A percentile compares a stretch with the other conserved stretches of the same genome.
Evolutionary conservation across 179 eudicot genomes (phyloP).

Genomic region (Heliamphora pulchella): DNA sequence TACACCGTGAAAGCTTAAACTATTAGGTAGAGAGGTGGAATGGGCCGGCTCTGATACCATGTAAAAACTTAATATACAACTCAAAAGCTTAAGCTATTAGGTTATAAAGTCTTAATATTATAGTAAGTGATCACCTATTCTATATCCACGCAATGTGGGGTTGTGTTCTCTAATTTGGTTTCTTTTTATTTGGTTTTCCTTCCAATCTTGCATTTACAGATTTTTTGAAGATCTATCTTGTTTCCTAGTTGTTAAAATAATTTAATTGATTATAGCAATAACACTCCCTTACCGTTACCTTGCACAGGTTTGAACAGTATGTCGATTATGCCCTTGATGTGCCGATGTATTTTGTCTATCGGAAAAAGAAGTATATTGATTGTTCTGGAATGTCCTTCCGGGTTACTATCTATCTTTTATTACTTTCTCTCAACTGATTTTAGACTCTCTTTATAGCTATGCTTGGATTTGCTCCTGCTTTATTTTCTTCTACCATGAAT

Average conservation of each 20-base stretch:
- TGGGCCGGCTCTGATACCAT: too few relatives aligned
- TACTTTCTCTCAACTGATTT: not conserved
- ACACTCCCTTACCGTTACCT: constrained; percentile 15
- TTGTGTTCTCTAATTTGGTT: not conserved
- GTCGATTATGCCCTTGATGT: constrained; percentile 98
- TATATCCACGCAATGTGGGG: too few relatives aligned
- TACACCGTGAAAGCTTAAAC: too few relatives aligned
- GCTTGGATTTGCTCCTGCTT: not conserved
- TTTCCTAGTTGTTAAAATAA: not conserved
- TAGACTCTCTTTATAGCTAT: not conserved
- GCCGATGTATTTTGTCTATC: constrained; percentile 92
- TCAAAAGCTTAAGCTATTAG: too few relatives aligned
- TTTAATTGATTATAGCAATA: not conserved
- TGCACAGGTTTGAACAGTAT: constrained; percentile 82
- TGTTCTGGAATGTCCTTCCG: constrained; percentile 88
- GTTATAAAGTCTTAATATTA: too few relatives aligned
- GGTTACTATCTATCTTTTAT: constrained; percentile 39
- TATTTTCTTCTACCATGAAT: not conserved
- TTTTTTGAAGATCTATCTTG: not conserved
- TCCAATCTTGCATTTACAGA: not conserved
- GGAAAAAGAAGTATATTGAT: constrained; percentile 73
- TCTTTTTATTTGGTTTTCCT: not conserved
- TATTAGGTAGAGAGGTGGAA: too few relatives aligned
- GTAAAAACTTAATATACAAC: too few relatives aligned
- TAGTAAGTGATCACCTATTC: too few relatives aligned